Percentiles rank a stretch among this genome's conserved stretches.
Conservation (phyloP, 257 asterid species). For the Thymus mandschuricus region DNA sequence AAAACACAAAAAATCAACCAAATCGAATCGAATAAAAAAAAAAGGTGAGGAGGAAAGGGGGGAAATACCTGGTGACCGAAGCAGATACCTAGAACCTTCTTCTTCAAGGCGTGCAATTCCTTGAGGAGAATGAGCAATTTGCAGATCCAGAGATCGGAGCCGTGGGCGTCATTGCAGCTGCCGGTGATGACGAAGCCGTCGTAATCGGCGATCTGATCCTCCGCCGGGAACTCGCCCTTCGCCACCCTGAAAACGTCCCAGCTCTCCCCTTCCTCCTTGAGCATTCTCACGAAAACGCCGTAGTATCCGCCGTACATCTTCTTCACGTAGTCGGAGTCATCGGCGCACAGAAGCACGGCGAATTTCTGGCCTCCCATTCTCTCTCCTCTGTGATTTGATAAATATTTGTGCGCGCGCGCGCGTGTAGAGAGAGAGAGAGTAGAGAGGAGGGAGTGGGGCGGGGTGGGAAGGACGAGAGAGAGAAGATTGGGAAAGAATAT, state of each 20-base stretch:
- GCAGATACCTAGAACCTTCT: constrained; percentile 81
- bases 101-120: constrained; percentile 65
- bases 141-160: constrained; percentile 77
- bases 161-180: constrained; percentile 90
- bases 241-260: constrained; percentile 77
- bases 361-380: constrained; percentile 67
- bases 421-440: constrained; percentile 36
- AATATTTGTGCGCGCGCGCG: neutral
- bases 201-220: constrained; percentile 60
- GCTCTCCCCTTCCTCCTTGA: constrained; percentile 79
- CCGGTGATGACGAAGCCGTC: constrained; percentile 91
- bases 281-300: constrained; percentile 83
- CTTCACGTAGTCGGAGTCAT: constrained; percentile 91
- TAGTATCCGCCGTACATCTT: constrained; percentile 82
- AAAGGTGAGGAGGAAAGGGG: neutral
- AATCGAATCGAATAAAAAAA: neutral
- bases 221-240: constrained; percentile 76
- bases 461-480: constrained; percentile 3
- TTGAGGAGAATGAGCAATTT: constrained; percentile 54
- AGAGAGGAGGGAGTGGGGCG: constrained; percentile 12
- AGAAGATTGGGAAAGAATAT: constrained; percentile 13
- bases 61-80: constrained; percentile 81
- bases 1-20: neutral
- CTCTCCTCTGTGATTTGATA: constrained; percentile 11
- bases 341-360: constrained; percentile 84